A percentile compares a stretch with the other conserved stretches of the same genome.
Evolutionary conservation across 2,329 filamentous ascomycete species (phyloP).

Genomic region (Phialocephala sp.): DNA sequence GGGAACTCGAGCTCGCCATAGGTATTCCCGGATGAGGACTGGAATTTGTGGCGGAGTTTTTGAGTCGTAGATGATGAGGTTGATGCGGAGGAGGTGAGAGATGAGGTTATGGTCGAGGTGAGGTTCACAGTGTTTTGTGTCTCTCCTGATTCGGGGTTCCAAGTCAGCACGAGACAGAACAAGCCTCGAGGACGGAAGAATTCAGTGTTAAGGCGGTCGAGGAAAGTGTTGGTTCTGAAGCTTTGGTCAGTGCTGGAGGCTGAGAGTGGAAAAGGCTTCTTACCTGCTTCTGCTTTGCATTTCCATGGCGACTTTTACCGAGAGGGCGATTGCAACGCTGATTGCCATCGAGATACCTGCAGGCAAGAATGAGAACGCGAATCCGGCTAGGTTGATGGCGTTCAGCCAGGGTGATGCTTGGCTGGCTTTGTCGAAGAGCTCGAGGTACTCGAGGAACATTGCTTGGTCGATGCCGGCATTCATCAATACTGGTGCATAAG

Average conservation of each 20-base stretch:
- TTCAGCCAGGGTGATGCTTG: conserved; percentile 47
- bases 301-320: conserved; percentile 19
- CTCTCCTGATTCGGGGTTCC: conserved; percentile 45
- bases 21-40: neutral
- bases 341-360: conserved; percentile 48
- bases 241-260: neutral
- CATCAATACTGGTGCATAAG: conserved; percentile 55
- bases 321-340: conserved; percentile 49
- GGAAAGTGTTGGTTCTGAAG: conserved; percentile 23
- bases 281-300: conserved; percentile 7
- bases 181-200: conserved; percentile 62
- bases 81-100: neutral
- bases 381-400: conserved; percentile 49
- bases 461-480: conserved; percentile 52
- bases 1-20: neutral
- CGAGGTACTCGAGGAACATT: conserved; percentile 55
- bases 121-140: conserved; percentile 4
- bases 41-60: neutral
- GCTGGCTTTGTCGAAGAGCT: conserved; percentile 51
- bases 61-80: neutral
- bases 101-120: neutral
- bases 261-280: neutral
- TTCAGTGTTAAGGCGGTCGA: conserved; percentile 58
- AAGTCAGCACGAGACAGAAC: conserved; percentile 58
- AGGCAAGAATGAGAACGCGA: conserved; percentile 47